Evolutionary conservation across 2,329 filamentous ascomycete genomes (phyloP), one percentile per base, ranked within the genome.

Genomic region (Monilinia fructigena): DNA sequence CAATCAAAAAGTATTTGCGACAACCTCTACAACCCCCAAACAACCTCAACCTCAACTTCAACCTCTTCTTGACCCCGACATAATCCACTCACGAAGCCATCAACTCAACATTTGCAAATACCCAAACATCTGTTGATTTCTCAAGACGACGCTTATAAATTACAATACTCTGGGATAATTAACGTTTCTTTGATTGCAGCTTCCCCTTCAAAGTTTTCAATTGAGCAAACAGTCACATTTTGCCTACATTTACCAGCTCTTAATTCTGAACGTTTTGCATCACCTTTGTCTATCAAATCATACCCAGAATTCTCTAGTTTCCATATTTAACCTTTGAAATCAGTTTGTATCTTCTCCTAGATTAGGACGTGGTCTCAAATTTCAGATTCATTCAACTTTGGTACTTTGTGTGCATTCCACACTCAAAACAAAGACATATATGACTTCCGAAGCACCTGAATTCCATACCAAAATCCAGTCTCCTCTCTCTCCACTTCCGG

Each of bases 401-500:
- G 31, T 42, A n/a, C 45, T 50, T 59, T 53, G 55, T 50, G 54
- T 61, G 55, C 63, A 66, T 61, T 61, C 63, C 55, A 53, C 50
- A 35, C 48, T 20, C 55, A 66, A 26, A 66, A 61, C 63, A 66
- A 66, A 54, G 63, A 50, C 48, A 45, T 66, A 55, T 63, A 66
- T 66, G 65, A 63, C 58, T 66, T 63, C 58, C 23, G 81, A 84
- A 76, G 78, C 82, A 75, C 79, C 79, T 73, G 84, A 88, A 77
- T 85, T 87, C 76, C 85, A 83, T 75, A 86, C 86, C 79, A 84
- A 87, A 77, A 84, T 84, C 71, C 79, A 89, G 74, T 89, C 87
- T 75, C 89, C 89, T 70, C 85, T 89, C 75, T 90, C 87, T 76
- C 89, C 89, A 74, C 86, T 88, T 73, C 89, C 89, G 71, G 78